Conservation (phyloP, 1,139 yeast genomes). For the Magnusiomyces sp. region DNA sequence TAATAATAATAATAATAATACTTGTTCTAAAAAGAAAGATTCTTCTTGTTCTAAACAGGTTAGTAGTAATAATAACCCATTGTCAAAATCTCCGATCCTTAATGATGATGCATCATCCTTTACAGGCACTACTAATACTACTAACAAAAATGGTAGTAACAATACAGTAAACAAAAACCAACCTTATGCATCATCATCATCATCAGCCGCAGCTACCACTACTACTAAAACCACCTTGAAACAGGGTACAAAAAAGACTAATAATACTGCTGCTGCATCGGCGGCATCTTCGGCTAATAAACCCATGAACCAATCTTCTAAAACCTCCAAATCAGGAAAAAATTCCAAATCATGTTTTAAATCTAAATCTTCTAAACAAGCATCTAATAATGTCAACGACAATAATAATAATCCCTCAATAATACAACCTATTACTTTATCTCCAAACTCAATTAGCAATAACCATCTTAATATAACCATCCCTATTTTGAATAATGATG, state of each 20-base stretch:
- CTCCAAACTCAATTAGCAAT: too few relatives aligned
- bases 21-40: neutral
- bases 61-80: neutral
- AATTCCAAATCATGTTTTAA: too few relatives aligned
- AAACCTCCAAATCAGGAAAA: too few relatives aligned
- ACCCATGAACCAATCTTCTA: neutral
- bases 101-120: neutral
- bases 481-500: too few relatives aligned
- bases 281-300: neutral
- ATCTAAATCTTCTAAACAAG: too few relatives aligned
- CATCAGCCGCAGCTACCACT: neutral
- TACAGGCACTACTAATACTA: neutral
- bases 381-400: too few relatives aligned
- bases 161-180: too few relatives aligned
- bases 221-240: neutral
- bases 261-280: neutral
- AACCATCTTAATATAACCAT: too few relatives aligned
- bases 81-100: neutral
- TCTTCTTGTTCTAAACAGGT: neutral
- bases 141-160: neutral
- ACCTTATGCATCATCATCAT: neutral
- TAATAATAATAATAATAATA: neutral
- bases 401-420: too few relatives aligned
- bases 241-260: neutral
- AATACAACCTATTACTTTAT: too few relatives aligned